A percentile compares a stretch with the other conserved stretches of the same genome.
Conservation (phyloP, 495 filamentous ascomycete species). For the Lophiotrema nucula region DNA sequence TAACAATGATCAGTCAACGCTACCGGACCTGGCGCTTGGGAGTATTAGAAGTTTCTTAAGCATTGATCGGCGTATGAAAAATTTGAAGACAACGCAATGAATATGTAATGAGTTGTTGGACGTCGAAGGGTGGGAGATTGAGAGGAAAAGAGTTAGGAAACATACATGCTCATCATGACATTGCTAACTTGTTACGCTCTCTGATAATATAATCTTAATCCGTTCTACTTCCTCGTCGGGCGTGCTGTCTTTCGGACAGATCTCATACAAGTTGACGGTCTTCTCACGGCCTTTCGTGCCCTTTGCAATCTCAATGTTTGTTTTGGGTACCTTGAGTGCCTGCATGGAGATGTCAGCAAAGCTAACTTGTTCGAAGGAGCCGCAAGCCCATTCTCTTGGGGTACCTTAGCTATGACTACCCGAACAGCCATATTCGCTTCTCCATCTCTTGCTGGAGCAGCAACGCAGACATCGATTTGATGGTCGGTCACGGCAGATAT, state of each 20-base stretch:
- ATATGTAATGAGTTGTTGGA: not conserved
- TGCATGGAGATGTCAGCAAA: too few relatives aligned
- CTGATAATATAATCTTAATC: conserved; percentile 27
- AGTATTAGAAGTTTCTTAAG: conserved; percentile 28
- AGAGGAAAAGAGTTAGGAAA: too few relatives aligned
- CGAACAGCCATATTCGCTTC: conserved; percentile 67
- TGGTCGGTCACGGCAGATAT: conserved; percentile 54
- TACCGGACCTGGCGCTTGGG: conserved; percentile 30
- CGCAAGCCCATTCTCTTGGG: too few relatives aligned
- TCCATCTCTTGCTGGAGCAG: conserved; percentile 62
- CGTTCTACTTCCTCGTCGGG: conserved; percentile 23
- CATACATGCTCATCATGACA: too few relatives aligned
- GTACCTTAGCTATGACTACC: conserved; percentile 64
- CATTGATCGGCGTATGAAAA: conserved; percentile 17
- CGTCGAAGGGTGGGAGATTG: not conserved
- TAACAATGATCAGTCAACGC: conserved; percentile 12
- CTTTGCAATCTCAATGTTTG: conserved; percentile 60
- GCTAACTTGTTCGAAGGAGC: too few relatives aligned
- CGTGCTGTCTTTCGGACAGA: not conserved
- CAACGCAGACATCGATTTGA: conserved; percentile 59
- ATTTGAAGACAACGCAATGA: not conserved
- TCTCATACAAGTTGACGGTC: conserved; percentile 43
- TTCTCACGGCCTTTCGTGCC: conserved; percentile 64
- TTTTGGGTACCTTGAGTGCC: conserved; percentile 61
- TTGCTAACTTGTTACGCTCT: conserved; percentile 14